These are phyloP conservation scores for Camellia japonica DNA, from an alignment of 148 eudicot species.

Conservation along the genomic window DNA sequence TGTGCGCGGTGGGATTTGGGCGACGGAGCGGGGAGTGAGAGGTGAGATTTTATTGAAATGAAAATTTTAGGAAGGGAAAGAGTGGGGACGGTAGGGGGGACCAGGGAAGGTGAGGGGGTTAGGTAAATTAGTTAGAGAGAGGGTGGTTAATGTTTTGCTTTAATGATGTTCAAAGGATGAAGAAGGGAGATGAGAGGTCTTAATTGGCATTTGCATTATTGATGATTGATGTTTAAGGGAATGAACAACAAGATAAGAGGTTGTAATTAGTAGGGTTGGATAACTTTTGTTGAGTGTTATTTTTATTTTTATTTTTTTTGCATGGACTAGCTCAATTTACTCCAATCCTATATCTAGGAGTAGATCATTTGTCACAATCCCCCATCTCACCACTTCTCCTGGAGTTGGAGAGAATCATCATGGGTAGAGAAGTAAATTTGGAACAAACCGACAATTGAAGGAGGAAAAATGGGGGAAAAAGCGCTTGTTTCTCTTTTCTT, in stretches of 20 bases:
- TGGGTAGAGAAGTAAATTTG: too few species aligned
- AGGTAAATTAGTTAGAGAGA: slow-evolving; percentile 17
- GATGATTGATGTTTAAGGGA: background rate
- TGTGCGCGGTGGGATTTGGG: background rate
- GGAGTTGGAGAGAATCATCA: too few species aligned
- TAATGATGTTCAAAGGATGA: background rate
- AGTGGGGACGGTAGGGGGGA: background rate
- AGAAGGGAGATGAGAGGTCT: slow-evolving; percentile 1
- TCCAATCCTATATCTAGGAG: too few species aligned
- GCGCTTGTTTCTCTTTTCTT: too few species aligned
- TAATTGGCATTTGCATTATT: background rate
- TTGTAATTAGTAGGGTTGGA: background rate
- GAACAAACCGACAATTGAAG: too few species aligned
- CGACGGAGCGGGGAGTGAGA: background rate
- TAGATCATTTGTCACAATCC: too few species aligned
- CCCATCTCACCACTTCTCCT: too few species aligned
- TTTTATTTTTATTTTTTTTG: background rate
- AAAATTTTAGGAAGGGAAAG: background rate
- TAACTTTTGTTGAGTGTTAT: background rate
- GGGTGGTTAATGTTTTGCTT: background rate
- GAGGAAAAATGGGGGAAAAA: too few species aligned
- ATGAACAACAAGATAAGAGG: background rate
- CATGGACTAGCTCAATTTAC: background rate
- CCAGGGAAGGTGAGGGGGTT: background rate
- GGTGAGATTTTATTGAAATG: background rate